Base-by-base conservation (phyloP, 768 basidiomycete species). In the Cystobasidium ongulense region DNA sequence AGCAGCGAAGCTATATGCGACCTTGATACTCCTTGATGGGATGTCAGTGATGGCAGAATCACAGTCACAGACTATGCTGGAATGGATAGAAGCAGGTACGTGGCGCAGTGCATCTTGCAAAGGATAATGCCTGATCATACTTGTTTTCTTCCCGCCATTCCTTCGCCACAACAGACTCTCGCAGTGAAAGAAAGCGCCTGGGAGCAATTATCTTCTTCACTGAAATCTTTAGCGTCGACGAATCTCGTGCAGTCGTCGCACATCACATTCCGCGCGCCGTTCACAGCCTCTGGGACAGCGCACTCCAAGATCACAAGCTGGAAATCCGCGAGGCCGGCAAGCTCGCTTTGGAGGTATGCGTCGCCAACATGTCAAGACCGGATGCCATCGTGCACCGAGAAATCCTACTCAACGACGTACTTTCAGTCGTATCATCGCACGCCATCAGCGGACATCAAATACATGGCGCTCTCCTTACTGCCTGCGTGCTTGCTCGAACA, bases 61-160 rank as follows among this genome's bases (percentile, higher is more conserved):
- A 23, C 65, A 67, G 36, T 67, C 41, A 18, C 41, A 25, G n/a
- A 41, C 43, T 11, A 50, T 50, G 43, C 50, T 67, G 5, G 65
- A 67, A 38, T 67, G 65, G 65, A n/a, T 67, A 8, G 63, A 64
- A 39, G 63, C 46, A 7, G 46, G 63, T 64, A 64, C 25, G 63
- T 23, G 46, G n/a, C 39, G 7, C 17, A 7, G 17, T 39, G 39
- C 39, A 39, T 17, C 39, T 39, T 17, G 7, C 17, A 39, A 7
- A 17, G 17, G 39, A 39, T 7, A 7, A 17, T 39, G 39, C 7
- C 31, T 57, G 54, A 25, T 57, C 21, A 8, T 35, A 31, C 62
- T 35, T 36, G 29, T 10, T 11, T 8, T 13, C 11, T 4, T 25
- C 33, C 29, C 11, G 11, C 62, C 23, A n/a, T 11, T n/a, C 27